Conservation (phyloP, 2,329 filamentous ascomycete species). For the Zymoseptoria passerinii region DNA sequence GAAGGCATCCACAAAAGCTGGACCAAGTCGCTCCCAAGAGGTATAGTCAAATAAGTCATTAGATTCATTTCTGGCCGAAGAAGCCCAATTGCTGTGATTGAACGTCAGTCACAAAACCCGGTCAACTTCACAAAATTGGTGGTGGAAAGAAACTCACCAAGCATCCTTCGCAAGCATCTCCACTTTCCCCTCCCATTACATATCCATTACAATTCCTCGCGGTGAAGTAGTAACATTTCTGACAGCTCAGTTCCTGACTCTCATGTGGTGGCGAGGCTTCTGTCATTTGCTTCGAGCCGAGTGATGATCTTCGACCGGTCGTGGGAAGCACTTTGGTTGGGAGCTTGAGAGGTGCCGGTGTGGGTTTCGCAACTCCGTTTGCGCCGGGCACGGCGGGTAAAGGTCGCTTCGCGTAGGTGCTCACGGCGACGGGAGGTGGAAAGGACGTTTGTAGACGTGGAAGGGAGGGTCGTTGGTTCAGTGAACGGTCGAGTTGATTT, state of each 20-base stretch:
- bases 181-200: slow-evolving; percentile 27
- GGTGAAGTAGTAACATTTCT: slow-evolving; percentile 31
- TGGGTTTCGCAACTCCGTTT: slow-evolving; percentile 1
- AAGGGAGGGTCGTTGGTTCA: slow-evolving; percentile 17
- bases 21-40: neutral
- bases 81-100: slow-evolving; percentile 24
- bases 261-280: slow-evolving; percentile 9
- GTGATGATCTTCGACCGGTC: neutral
- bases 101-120: slow-evolving; percentile 1
- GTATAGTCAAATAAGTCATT: neutral
- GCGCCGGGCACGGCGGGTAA: slow-evolving; percentile 14
- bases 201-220: slow-evolving; percentile 31
- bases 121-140: too few species aligned
- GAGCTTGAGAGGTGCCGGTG: neutral
- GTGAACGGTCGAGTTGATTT: neutral
- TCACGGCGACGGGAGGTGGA: slow-evolving; percentile 16
- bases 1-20: neutral
- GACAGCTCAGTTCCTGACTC: slow-evolving; percentile 25
- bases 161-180: slow-evolving; percentile 29
- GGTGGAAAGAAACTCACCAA: slow-evolving; percentile 14
- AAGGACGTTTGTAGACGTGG: slow-evolving; percentile 21
- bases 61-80: slow-evolving; percentile 21
- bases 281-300: slow-evolving; percentile 3
- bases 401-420: slow-evolving; percentile 16
- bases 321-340: neutral